Base-by-base conservation (phyloP, 78 protist species). In the Pelomyxa schiedti region DNA sequence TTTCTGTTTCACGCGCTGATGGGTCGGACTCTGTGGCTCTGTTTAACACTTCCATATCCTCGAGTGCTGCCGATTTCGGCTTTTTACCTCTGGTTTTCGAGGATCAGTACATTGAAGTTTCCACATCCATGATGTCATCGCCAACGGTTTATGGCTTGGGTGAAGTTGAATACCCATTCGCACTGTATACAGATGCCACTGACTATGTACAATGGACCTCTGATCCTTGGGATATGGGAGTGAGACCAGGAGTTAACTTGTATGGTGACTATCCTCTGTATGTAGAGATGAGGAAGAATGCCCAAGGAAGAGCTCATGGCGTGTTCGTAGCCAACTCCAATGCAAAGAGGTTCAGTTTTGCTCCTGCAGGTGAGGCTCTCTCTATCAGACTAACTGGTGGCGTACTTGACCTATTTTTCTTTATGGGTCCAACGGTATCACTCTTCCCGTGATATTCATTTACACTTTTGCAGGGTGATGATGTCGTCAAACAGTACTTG, bases 91-190 rank as follows among this genome's bases (percentile, higher is more conserved):
- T n/a, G 8, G 69, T 66, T 30, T 66, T 66, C 9, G 69, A 66
- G 69, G 69, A 66, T 36, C 69, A 66, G 69, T 66, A 66, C 9
- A 7, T 66, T 36, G 8, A 7, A 36, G 42, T 66, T 24, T 24
- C 69, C 42, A 66, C 69, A 30, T 6, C 29, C 29, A 7, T 66
- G 69, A 47, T 16, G 32, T 16, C 58, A 16, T 47, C 58, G 58
- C 81, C 80, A 5, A 2, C 26, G 22, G 40, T 77, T 22, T 78
- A 7, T 40, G 87, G 87, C 0, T 70, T 77, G 16, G 87, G 83
- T 29, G 77, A 83, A 63, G 72, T 74, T 30, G 2, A 42, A 5
- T 38, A 26, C 66, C 35, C 58, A 41, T 37, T 78, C 64, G 36
- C 30, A 9, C 8, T 83, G 37, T 22, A 4, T 32, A 24, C n/a